Evolutionary conservation across 768 basidiomycete genomes (phyloP).

Genomic region (Lepiota brunneoincarnata): DNA sequence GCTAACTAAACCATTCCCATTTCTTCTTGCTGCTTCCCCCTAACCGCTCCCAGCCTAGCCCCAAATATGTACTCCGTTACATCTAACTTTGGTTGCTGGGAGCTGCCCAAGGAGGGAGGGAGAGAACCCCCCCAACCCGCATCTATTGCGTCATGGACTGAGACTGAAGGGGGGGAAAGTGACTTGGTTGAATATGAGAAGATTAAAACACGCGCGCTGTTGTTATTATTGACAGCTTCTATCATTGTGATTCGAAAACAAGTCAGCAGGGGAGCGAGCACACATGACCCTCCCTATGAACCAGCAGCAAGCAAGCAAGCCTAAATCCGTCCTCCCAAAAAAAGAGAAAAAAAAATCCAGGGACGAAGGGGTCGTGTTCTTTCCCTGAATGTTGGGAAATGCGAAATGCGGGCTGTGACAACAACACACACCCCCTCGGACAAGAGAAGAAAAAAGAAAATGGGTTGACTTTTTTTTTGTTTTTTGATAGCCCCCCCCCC

Average conservation of each 20-base stretch:
- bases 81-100: too few species aligned
- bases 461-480: too few species aligned
- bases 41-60: not conserved
- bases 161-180: too few species aligned
- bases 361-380: not conserved
- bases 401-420: too few species aligned
- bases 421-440: too few species aligned
- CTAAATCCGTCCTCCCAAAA: slow-evolving; percentile 6
- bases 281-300: slow-evolving; percentile 5
- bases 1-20: not conserved
- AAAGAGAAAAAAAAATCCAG: not conserved
- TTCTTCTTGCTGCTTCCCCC: not conserved
- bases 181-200: too few species aligned
- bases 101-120: not conserved
- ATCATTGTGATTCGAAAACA: slow-evolving; percentile 3
- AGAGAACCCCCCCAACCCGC: not conserved
- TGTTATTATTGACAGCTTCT: slow-evolving; percentile 11
- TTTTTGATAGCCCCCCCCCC: too few species aligned
- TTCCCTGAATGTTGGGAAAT: not conserved
- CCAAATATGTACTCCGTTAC: too few species aligned
- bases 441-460: too few species aligned
- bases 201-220: not conserved
- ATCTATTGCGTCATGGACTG: slow-evolving; percentile 9
- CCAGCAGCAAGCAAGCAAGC: too few species aligned
- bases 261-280: not conserved